These are phyloP conservation scores for Coniosporium tulheliwenetii DNA, from an alignment of 2,329 filamentous ascomycete genomes.

Conservation along the genomic window DNA sequence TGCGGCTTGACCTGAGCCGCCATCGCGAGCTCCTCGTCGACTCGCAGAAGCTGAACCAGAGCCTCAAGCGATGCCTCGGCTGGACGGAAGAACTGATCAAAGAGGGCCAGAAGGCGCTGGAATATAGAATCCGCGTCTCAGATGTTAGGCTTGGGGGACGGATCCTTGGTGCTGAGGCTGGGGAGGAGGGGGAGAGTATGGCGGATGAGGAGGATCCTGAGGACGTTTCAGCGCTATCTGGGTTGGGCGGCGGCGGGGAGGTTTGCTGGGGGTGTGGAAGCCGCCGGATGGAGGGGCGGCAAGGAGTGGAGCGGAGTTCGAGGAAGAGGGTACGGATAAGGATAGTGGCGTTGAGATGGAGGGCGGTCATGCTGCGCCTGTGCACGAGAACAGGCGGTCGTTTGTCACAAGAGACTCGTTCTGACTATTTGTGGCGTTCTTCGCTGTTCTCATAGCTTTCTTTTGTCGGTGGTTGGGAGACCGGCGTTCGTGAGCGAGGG, in stretches of 20 bases:
- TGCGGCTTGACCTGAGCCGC: constrained; percentile 73
- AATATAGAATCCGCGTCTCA: constrained; percentile 62
- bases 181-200: constrained; percentile 31
- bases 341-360: constrained; percentile 17
- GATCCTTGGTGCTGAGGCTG: constrained; percentile 52
- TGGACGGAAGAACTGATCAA: constrained; percentile 85
- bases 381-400: no score
- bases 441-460: no score
- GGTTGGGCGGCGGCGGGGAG: background rate
- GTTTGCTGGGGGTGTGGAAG: constrained; percentile 4
- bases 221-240: no score
- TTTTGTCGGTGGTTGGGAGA: no score
- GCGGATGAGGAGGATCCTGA: constrained; percentile 5
- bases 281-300: constrained; percentile 7
- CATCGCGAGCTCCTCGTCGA: constrained; percentile 74
- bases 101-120: constrained; percentile 74
- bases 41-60: constrained; percentile 91
- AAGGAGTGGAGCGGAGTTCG: constrained; percentile 4
- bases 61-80: constrained; percentile 72
- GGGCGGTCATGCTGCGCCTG: no score
- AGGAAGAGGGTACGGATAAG: constrained; percentile 13
- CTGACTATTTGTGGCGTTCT: no score
- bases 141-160: constrained; percentile 73
- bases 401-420: no score
- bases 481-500: no score